Conservation (phyloP, 257 asterid species). For the Petunia axillaris region DNA sequence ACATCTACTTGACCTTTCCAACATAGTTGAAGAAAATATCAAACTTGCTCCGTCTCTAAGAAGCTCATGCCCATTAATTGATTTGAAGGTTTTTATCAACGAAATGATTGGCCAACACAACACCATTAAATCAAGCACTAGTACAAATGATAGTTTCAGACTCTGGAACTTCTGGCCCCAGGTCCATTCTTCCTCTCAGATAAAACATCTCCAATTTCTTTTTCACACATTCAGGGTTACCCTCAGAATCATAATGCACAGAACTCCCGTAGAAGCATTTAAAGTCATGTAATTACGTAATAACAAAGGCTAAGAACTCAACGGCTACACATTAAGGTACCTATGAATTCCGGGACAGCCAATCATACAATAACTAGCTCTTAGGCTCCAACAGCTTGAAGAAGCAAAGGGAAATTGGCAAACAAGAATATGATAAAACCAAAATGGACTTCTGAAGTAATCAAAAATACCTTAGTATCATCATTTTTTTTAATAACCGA, state of each 20-base stretch:
- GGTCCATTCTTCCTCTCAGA: not conserved
- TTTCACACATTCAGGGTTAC: not conserved
- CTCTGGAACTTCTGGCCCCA: not conserved
- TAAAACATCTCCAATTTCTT: conserved; percentile 3
- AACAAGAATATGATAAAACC: not conserved
- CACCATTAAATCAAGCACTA: not conserved
- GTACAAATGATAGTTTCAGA: not conserved
- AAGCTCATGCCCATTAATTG: not conserved
- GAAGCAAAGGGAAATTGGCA: not conserved
- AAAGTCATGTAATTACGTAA: not conserved
- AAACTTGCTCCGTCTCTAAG: not conserved
- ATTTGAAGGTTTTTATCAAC: not conserved
- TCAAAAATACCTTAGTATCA: not conserved
- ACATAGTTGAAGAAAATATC: not conserved
- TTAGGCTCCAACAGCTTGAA: not conserved
- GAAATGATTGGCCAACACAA: not conserved
- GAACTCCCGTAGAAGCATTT: not conserved
- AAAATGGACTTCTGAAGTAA: not conserved
- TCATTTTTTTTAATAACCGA: too few species aligned
- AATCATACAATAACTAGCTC: not conserved
- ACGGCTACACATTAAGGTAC: not conserved
- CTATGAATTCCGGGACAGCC: not conserved
- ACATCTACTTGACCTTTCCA: not conserved
- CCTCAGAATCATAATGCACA: not conserved
- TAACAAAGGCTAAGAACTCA: not conserved